Percentiles rank a stretch among this genome's conserved stretches.
Evolutionary conservation across 768 basidiomycete species (phyloP).

Genomic region (Trichaptum fuscoviolaceum): DNA sequence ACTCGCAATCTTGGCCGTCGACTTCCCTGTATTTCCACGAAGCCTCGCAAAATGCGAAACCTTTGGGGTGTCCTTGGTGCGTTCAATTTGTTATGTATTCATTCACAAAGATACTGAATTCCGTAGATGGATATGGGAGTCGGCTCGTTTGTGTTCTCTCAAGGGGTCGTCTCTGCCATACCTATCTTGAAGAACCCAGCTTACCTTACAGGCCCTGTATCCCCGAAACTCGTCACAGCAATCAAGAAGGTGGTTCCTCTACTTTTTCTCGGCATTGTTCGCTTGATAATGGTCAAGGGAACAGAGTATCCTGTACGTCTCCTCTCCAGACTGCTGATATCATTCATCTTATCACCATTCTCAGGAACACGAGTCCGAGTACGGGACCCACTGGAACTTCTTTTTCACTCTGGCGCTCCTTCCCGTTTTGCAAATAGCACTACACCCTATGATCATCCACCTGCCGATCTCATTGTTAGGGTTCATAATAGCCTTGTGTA

Average conservation of each 20-base stretch:
- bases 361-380: slow-evolving; percentile 93
- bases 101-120: background rate
- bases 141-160: slow-evolving; percentile 95
- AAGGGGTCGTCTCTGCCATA: slow-evolving; percentile 87
- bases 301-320: slow-evolving; percentile 82
- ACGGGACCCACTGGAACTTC: slow-evolving; percentile 98
- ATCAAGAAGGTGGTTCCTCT: slow-evolving; percentile 62
- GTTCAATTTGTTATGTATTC: slow-evolving; percentile 19
- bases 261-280: slow-evolving; percentile 64
- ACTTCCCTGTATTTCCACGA: slow-evolving; percentile 91
- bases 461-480: slow-evolving; percentile 61
- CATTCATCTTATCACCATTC: slow-evolving; percentile 4
- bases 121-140: slow-evolving; percentile 95
- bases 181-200: slow-evolving; percentile 63
- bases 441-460: slow-evolving; percentile 60
- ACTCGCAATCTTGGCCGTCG: slow-evolving; percentile 90
- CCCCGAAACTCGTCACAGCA: slow-evolving; percentile 45
- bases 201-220: slow-evolving; percentile 43
- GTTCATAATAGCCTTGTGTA: slow-evolving; percentile 53
- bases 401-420: slow-evolving; percentile 88
- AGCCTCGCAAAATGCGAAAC: slow-evolving; percentile 88
- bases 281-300: slow-evolving; percentile 86
- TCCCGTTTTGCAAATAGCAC: slow-evolving; percentile 57
- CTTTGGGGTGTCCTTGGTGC: slow-evolving; percentile 89
- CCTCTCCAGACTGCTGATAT: background rate